Evolutionary conservation across 192 early-diverging fungal genomes (phyloP), one percentile per base, ranked within the genome.

Genomic region (Phlyctochytrium arcticum): DNA sequence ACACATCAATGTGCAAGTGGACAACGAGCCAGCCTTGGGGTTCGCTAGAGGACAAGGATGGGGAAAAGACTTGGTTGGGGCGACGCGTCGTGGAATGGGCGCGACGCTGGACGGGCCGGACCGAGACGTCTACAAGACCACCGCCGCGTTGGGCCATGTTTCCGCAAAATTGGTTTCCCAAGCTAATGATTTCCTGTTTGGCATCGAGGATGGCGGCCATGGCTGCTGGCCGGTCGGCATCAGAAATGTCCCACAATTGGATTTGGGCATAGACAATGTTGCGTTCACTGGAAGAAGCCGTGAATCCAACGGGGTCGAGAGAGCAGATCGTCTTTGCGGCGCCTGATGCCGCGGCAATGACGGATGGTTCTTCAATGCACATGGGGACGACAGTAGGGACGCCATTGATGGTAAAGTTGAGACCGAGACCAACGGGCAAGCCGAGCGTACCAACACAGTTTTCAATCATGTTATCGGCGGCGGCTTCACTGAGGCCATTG

Each of bases 1-100:
- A 88, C 0, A 90, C 89, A 70, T 90, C 89, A 33, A 90, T 72
- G 60, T 87, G 85, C 26, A 90, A 64, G 49, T 90, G 89, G 5
- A 89, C 85, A 19, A 90, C 81, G n/a, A 90, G 58, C 87, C 86
- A 88, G n/a, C n/a, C n/a, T n/a, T n/a, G n/a, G n/a, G n/a, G n/a
- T n/a, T n/a, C n/a, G 39, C 83, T 75, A 15, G 57, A 71, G 36
- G 27, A 66, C 0, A 36, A 42, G 8, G 26, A n/a, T 24, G 36
- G 39, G 1, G 55, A 51, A 7, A 55, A 49, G 3, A 49, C 53
- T 26, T 44, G 49, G 50, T 60, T 57, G 8, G 47, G 10, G 47
- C 60, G 42, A 37, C 65, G 57, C 23, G 47, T 12, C 36, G 42
- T 35, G 36, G 34, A 12, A n/a, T n/a, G n/a, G n/a, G n/a, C n/a